phyloP scores from a whole-genome alignment of 148 eudicot genomes.

The Dysphania ambrosioides region DNA sequence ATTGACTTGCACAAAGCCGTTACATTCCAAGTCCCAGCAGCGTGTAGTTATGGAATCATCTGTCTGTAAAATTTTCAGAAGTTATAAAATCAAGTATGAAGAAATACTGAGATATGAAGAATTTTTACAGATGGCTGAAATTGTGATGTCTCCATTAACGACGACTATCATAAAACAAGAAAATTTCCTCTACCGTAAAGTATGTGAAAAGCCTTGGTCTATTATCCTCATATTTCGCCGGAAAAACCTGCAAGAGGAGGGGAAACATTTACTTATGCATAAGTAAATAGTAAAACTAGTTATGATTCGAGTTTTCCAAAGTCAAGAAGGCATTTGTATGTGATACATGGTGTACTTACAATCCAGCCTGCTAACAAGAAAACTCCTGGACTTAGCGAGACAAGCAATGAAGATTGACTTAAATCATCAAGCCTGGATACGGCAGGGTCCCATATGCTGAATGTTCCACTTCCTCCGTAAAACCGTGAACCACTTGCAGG shows the following conservation, averaged over 20 bases:
- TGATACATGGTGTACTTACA: background rate
- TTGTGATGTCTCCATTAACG: too few relatives aligned
- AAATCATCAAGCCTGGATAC: background rate
- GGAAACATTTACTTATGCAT: too few relatives aligned
- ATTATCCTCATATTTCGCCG: background rate
- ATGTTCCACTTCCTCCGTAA: background rate
- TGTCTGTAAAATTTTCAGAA: background rate
- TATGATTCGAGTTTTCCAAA: too few relatives aligned
- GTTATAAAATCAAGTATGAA: too few relatives aligned
- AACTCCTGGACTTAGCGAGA: background rate
- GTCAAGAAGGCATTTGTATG: background rate
- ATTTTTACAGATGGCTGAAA: too few relatives aligned
- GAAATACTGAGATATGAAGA: too few relatives aligned
- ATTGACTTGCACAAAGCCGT: slow-evolving; percentile 9
- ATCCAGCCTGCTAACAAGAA: slow-evolving; percentile 1
- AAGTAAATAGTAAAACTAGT: too few relatives aligned
- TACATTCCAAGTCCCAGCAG: slow-evolving; percentile 16
- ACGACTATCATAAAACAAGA: too few relatives aligned
- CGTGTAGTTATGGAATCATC: background rate
- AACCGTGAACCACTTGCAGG: background rate
- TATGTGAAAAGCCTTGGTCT: slow-evolving; percentile 7
- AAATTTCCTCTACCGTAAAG: slow-evolving; percentile 12
- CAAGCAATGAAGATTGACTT: background rate
- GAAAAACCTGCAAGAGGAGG: background rate
- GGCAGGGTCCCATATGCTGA: slow-evolving; percentile 8